Evolutionary conservation across 140 eudicot genomes (phyloP), one percentile per base, ranked within the genome.

Genomic region (Anethum foeniculum): DNA sequence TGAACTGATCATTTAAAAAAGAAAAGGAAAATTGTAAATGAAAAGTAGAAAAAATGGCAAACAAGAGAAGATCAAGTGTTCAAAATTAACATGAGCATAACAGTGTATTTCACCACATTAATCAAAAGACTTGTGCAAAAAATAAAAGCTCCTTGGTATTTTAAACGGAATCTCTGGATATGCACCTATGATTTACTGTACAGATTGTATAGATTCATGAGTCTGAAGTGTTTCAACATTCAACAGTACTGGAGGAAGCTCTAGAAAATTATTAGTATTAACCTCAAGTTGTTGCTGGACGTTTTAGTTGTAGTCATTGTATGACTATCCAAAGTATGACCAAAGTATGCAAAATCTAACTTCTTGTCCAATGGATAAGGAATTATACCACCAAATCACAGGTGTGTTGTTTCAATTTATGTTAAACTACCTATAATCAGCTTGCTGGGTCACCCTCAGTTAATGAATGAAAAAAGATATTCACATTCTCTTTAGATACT

Each of bases 1-100:
- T 87, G 83, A 83, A 91, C 97, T 94, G 93, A 27, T 58, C 11
- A 79, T 52, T 48, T 52, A 73, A 77, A 77, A 54, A n/a, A 44
- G 43, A 12, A 21, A 0, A 21, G 36, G 28, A 19, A 41, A 9
- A 71, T 71, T 72, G 21, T 21, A 8, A 39, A 71, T 6, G 44
- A 13, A 67, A 71, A 58, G 67, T n/a, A 58, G 4, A 8, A 21
- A 36, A 6, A 38, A 71, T 8, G 28, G 30, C 30, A 72, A 7
- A 27, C 51, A 72, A 72, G 77, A 41, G 44, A 72, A 39, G 15
- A 34, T 39, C 43, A 72, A 72, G 14, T n/a, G 25, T 39, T 72
- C 7, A 72, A 13, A 72, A 21, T 14, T 6, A 38, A 18, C 73
- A 72, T 39, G 51, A 39, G 27, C 19, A 18, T 7, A 71, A n/a